phyloP scores from a whole-genome alignment of 441 rosid species.

The Hura crepitans region DNA sequence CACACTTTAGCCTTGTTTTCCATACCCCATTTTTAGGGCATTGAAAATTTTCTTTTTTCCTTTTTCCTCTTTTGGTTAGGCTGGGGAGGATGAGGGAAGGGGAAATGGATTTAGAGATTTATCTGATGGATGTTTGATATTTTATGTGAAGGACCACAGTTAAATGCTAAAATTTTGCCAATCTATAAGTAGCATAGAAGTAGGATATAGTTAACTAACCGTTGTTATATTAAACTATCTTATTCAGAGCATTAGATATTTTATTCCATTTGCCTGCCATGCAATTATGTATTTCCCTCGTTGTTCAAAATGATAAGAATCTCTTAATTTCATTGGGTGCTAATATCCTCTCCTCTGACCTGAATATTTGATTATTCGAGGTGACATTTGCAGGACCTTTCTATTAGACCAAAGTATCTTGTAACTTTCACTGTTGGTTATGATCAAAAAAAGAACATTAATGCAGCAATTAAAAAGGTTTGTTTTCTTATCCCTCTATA shows the following conservation, averaged over 20 bases:
- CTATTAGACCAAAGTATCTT: conserved; percentile 58
- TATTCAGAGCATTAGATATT: not conserved
- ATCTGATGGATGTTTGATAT: conserved; percentile 4
- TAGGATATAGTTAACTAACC: not conserved
- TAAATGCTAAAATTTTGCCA: not conserved
- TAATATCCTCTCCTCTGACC: conserved; percentile 19
- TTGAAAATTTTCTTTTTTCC: not conserved
- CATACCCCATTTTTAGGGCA: not conserved
- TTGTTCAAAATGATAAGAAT: not conserved
- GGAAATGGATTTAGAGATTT: not conserved
- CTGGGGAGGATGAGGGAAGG: not conserved
- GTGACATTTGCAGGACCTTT: conserved; percentile 60
- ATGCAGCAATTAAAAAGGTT: conserved; percentile 81
- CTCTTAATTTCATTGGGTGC: not conserved
- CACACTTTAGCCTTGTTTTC: not conserved
- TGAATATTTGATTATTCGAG: conserved; percentile 23
- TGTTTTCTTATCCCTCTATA: conserved; percentile 5
- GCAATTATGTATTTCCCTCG: not conserved
- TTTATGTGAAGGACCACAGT: not conserved
- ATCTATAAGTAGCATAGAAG: not conserved
- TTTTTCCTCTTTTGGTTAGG: not conserved
- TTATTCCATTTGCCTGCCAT: not conserved
- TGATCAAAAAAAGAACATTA: conserved; percentile 61
- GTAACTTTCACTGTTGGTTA: conserved; percentile 87
- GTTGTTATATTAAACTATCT: not conserved